Base-by-base conservation (phyloP, 306 rosid species). In the Phaseolus lunatus region DNA sequence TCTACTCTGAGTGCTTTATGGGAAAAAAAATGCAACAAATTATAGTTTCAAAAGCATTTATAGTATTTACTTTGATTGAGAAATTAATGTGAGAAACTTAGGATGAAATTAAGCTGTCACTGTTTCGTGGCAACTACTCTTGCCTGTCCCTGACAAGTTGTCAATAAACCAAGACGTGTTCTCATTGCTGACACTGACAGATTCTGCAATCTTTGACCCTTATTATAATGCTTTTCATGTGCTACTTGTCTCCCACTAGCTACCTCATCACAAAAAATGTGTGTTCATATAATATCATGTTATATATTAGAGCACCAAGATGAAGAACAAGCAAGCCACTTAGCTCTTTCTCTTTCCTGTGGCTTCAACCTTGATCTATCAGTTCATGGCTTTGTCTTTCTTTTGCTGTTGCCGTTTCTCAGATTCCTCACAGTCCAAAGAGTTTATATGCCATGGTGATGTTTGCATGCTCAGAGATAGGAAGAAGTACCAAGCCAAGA, bases 391-490 rank as follows among this genome's bases (percentile, higher is more conserved):
- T 75, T 70, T 87, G 63, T 65, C 61, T 65, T 68, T 89, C 83
- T 75, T 89, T 49, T 82, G 86, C 57, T 87, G 86, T 53, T 87
- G 94, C 70, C 83, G 43, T 2, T 35, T 56, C 57, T 89, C 85
- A 24, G 89, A 86, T 39, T 70, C 81, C 11, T 59, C 81, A 9
- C 70, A 48, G 9, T 66, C 87, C 66, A 89, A 87, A 63, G 72
- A 73, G 18, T 85, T 74, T 39, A 66, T 86, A 22, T 91, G 96
- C 37, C 52, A 87, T 19, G 91, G 93, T 24, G 88, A 89, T 63
- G 89, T 82, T 56, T 88, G 93, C 65, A 84, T 85, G 47, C 76
- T 89, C 9, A 86, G 78, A 61, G 66, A 80, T 43, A 82, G 67
- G 53, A 53, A 52, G 67, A 75, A 77, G 79, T 80, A 43, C 19